These are phyloP conservation scores for Lachancea sp. DNA, from an alignment of 805 yeast genomes.

Conservation along the genomic window DNA sequence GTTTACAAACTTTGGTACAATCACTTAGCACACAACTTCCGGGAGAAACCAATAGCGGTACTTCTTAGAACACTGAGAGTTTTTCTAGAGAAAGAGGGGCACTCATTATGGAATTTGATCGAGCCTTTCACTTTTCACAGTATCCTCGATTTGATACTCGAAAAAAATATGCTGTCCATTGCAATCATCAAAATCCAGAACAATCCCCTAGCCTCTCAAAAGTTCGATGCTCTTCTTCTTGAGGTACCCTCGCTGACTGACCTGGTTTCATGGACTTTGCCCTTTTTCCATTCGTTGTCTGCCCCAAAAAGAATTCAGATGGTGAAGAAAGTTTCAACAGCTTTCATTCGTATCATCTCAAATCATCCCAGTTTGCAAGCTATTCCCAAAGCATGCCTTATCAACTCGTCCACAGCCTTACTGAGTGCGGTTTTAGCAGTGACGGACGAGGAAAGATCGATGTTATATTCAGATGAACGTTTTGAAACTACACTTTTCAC, in stretches of 20 bases:
- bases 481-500: constrained; percentile 37
- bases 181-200: constrained; percentile 31
- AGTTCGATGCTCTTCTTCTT: constrained; percentile 23
- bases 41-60: constrained; percentile 40
- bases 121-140: constrained; percentile 50
- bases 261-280: constrained; percentile 49
- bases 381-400: constrained; percentile 30
- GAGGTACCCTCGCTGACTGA: constrained; percentile 36
- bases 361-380: constrained; percentile 21
- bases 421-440: constrained; percentile 28
- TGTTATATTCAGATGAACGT: constrained; percentile 25
- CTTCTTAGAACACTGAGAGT: constrained; percentile 47
- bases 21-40: constrained; percentile 24
- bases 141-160: constrained; percentile 53
- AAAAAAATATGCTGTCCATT: constrained; percentile 43
- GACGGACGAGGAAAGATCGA: constrained; percentile 24
- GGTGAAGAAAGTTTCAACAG: constrained; percentile 45
- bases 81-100: constrained; percentile 39
- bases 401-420: constrained; percentile 34
- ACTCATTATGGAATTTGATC: constrained; percentile 48
- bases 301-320: constrained; percentile 47
- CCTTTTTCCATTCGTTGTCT: constrained; percentile 39
- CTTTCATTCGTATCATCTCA: constrained; percentile 38
- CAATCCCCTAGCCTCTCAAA: constrained; percentile 25
- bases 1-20: constrained; percentile 31